These are phyloP conservation scores for Zopfia rhizophila DNA, from an alignment of 2,329 filamentous ascomycete species.

Conservation along the genomic window DNA sequence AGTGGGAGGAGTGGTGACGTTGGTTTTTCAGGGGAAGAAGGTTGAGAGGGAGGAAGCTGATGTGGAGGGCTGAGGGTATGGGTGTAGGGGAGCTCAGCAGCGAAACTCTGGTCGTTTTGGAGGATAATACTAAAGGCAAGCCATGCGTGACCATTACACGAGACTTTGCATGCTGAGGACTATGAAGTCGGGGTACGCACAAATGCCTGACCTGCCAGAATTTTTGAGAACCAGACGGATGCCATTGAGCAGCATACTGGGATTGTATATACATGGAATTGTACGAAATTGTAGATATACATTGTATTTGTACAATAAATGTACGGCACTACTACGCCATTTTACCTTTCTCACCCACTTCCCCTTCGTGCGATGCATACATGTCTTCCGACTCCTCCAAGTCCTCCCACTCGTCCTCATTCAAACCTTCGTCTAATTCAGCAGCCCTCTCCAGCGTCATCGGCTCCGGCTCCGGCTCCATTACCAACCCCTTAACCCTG, in stretches of 20 bases:
- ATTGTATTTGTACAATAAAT: slow-evolving; percentile 6
- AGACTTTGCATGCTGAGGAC: no score
- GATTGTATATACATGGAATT: slow-evolving; percentile 1
- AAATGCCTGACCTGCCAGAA: no score
- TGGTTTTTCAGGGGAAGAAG: slow-evolving; percentile 43
- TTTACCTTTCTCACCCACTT: no score
- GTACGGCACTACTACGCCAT: no score
- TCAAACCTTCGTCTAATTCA: not conserved
- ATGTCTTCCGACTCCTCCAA: slow-evolving; percentile 44
- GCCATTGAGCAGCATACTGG: no score
- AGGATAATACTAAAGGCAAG: no score
- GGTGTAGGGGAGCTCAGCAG: no score
- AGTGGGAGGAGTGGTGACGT: slow-evolving; percentile 43
- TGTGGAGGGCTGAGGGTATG: no score
- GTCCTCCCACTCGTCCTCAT: slow-evolving; percentile 35
- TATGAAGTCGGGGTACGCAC: no score
- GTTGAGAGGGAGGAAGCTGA: slow-evolving; percentile 16
- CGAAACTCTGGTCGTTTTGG: no score
- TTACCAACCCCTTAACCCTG: slow-evolving; percentile 1
- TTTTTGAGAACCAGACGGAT: no score
- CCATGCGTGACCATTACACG: no score
- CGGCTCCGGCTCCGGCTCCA: not conserved
- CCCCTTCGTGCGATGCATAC: slow-evolving; percentile 60
- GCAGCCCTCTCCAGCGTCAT: not conserved
- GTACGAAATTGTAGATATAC: slow-evolving; percentile 7